Conservation (phyloP, 2,329 filamentous ascomycete species). For the Sarocladium kiliense region DNA sequence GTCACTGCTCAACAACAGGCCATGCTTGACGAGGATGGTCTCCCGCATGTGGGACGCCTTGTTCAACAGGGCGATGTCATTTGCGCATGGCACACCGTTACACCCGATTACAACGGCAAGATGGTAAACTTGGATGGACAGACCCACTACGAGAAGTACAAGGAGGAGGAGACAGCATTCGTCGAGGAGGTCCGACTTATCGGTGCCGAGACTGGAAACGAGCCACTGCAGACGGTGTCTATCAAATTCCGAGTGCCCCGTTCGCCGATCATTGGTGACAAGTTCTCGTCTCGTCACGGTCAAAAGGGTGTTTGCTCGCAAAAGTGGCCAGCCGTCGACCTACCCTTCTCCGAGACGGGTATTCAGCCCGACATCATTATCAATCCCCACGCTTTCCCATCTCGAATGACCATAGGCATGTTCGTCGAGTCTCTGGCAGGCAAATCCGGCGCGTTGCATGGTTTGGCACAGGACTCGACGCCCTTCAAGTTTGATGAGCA, state of each 20-base stretch:
- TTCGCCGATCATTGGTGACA: slow-evolving; percentile 91
- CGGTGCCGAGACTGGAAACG: slow-evolving; percentile 75
- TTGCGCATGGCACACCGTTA: slow-evolving; percentile 85
- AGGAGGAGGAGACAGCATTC: slow-evolving; percentile 81
- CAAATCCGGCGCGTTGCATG: slow-evolving; percentile 90
- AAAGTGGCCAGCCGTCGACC: slow-evolving; percentile 88
- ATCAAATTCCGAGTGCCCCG: slow-evolving; percentile 91
- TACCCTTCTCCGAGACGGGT: slow-evolving; percentile 95
- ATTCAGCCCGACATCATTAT: slow-evolving; percentile 98
- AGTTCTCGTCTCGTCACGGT: slow-evolving; percentile 97
- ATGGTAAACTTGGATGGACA: slow-evolving; percentile 81
- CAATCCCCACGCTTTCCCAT: slow-evolving; percentile 98
- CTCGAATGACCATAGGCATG: slow-evolving; percentile 99
- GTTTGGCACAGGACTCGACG: slow-evolving; percentile 91
- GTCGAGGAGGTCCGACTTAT: slow-evolving; percentile 91
- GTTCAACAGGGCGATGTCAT: slow-evolving; percentile 78
- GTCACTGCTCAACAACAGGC: slow-evolving; percentile 66
- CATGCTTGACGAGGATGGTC: slow-evolving; percentile 79
- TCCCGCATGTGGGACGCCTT: slow-evolving; percentile 74
- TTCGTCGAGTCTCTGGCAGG: slow-evolving; percentile 96
- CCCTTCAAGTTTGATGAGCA: slow-evolving; percentile 93
- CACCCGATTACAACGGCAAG: slow-evolving; percentile 69
- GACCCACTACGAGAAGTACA: slow-evolving; percentile 90
- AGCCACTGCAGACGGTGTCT: slow-evolving; percentile 81
- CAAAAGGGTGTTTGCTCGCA: slow-evolving; percentile 97